Evolutionary conservation across 148 eudicot genomes (phyloP), one percentile per base, ranked within the genome.

Genomic region (Chenopodium formosanum): DNA sequence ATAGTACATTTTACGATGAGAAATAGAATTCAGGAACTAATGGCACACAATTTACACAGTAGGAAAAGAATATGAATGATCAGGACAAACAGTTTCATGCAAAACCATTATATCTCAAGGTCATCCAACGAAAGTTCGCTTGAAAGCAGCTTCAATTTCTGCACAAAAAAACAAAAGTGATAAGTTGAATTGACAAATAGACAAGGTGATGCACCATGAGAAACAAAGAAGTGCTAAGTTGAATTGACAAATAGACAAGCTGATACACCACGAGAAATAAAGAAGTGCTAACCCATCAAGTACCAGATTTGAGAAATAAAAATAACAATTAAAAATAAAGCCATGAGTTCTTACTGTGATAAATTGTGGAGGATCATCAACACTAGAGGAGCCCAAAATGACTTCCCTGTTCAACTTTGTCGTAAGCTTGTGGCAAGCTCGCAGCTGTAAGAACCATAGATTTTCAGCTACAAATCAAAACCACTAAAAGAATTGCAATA

Each of bases 301-400:
- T 44, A 32, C 58, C 40, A 73, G 58, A n/a, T 4, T 13, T 16
- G 7, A 22, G 0, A 72, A 3, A 46, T 20, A 13, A 50, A 4
- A 0, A 11, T n/a, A 73, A 48, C 74, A 71, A 12, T 78, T 31
- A 31, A 65, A 74, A 73, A 60, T 76, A 27, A 9, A 10, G 66
- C 3, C 4, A 34, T 2, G 5, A 34, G 73, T 8, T 27, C 7
- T 60, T 87, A 96, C 99, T 89, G 94, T 92, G 70, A 94, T 90
- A 80, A 96, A 94, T 81, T 92, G 90, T 64, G 92, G 87, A 73
- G 99, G 99, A 79, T 96, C 99, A 69, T 96, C 99, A 69, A 94
- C 85, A 86, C 99, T 94, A 63, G 99, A 87, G 48, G 98, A 92
- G 16, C 99, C 99, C 80, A 96, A 76, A 79, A 96, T 88, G 82